Evolutionary conservation across 2,329 filamentous ascomycete species (phyloP), one percentile per base, ranked within the genome.

Genomic region (Aspergillus quadrilineatus): DNA sequence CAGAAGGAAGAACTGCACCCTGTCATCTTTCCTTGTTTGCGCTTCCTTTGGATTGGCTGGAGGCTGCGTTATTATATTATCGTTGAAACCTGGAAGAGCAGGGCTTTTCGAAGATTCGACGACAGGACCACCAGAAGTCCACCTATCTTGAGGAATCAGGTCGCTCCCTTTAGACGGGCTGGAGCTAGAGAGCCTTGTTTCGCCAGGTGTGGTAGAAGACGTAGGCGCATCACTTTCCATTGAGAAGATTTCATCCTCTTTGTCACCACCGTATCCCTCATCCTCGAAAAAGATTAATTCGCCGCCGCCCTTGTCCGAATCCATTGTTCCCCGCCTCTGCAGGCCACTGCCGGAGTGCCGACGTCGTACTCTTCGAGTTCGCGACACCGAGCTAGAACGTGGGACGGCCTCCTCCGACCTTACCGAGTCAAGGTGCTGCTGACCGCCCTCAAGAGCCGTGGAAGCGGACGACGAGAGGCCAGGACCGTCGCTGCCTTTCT

Each of bases 1-100:
- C 0, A 99, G 81, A 12, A 99, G 79, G 70, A 99, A 99, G 70
- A 93, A 96, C 67, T 97, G 90, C 4, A 96, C 89, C 32, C 93
- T 86, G 52, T 79, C 75, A 50, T 78, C 76, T 22, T 72, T 68
- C 12, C 68, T 69, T 6, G 71, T 66, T 66, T 89, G 87, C 1
- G 88, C 89, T 69, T 91, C 88, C 72, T 91, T 91, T 1, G 89
- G 89, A 65, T 92, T 92, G 61, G 87, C 77, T 0, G 89, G 89
- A 8, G 57, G 76, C 67, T 56, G 77, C 60, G 69, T 39, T 22
- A 58, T 56, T 15, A 63, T 58, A 1, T 63, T 62, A n/a, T 66
- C 60, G 15, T 63, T 60, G 1, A 59, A 54, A 12, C 54, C 53
- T 22, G 55, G 39, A 5, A 30, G 51, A 1, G 54, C 37, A 8